Conservation (phyloP, 306 rosid species). For the Clitoria ternatea region DNA sequence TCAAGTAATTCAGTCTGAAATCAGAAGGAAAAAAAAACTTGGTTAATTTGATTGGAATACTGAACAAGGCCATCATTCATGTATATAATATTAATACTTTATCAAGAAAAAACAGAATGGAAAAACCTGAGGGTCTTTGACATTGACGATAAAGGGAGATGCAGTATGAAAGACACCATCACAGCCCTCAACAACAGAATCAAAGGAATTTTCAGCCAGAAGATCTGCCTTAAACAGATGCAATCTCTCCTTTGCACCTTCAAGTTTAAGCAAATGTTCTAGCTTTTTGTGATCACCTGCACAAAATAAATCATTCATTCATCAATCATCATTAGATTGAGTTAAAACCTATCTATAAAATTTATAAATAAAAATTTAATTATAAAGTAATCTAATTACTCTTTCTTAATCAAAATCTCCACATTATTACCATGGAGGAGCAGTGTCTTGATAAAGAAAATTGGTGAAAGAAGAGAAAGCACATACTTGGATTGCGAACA, state of each 20-base stretch:
- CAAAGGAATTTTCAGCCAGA: constrained; percentile 47
- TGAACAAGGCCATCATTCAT: no score
- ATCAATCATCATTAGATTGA: no score
- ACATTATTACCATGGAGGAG: no score
- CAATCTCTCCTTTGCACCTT: constrained; percentile 53
- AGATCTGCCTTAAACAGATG: constrained; percentile 40
- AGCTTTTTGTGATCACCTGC: constrained; percentile 37
- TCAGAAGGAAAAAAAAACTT: neutral
- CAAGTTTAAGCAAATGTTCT: constrained; percentile 36
- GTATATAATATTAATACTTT: no score
- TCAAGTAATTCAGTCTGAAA: constrained; percentile 31
- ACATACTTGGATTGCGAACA: constrained; percentile 46
- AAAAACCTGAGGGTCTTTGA: constrained; percentile 40
- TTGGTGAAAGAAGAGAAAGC: neutral
- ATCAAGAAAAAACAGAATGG: neutral
- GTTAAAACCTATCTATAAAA: no score
- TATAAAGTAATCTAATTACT: no score
- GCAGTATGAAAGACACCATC: constrained; percentile 51
- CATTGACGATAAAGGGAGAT: constrained; percentile 21
- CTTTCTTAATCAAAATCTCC: no score
- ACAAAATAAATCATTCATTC: neutral
- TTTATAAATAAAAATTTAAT: no score
- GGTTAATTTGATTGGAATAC: neutral
- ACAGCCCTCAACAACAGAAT: constrained; percentile 36
- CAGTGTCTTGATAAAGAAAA: neutral